These are phyloP conservation scores for Neospora caninum DNA, from an alignment of 169 alveolate genomes.

Conservation along the genomic window DNA sequence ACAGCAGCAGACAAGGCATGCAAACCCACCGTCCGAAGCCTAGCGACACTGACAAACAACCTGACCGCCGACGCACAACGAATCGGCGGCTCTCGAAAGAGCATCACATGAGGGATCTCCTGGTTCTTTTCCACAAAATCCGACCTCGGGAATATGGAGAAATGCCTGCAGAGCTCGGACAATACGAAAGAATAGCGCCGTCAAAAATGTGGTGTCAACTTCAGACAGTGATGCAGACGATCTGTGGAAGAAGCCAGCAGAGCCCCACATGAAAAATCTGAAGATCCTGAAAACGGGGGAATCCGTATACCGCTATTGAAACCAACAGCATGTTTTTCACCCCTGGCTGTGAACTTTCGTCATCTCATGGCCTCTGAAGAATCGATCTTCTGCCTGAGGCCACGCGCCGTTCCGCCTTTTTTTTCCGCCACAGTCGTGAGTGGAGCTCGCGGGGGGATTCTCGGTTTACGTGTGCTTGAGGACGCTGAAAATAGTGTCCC, in stretches of 20 bases:
- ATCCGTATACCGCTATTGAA: no score
- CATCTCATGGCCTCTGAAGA: no score
- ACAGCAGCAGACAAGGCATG: not conserved
- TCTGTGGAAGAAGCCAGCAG: conserved; percentile 6
- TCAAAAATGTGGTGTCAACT: conserved; percentile 29
- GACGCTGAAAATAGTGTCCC: no score
- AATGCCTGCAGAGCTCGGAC: conserved; percentile 8
- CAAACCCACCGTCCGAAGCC: conserved; percentile 29
- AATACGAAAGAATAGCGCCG: conserved; percentile 30
- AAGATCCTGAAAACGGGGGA: no score
- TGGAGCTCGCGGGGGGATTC: no score
- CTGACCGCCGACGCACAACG: not conserved
- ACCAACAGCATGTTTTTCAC: no score
- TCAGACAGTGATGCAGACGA: conserved; percentile 4
- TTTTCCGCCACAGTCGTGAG: no score
- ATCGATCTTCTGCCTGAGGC: no score
- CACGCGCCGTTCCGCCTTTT: no score
- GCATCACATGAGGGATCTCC: not conserved
- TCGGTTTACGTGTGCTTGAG: no score
- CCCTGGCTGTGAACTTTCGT: no score
- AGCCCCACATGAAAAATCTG: not conserved
- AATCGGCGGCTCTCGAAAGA: not conserved
- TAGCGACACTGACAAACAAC: not conserved
- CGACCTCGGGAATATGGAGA: conserved; percentile 27
- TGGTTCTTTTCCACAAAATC: not conserved